Base-by-base conservation (phyloP, 2,329 filamentous ascomycete species). In the Xylaria sp. region DNA sequence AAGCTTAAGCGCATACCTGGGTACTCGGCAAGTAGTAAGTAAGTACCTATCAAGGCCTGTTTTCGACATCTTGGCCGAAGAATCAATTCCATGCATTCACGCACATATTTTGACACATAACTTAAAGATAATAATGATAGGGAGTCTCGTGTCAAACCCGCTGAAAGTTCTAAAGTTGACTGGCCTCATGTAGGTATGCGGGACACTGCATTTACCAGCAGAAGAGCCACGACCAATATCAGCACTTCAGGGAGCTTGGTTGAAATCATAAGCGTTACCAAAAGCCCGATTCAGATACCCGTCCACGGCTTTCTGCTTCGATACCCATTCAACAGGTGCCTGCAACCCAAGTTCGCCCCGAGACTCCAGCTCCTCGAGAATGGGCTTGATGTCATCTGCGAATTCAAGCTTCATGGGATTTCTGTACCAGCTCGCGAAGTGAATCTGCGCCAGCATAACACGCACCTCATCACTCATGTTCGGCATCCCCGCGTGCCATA, bases 401-500 rank as follows among this genome's bases (percentile, higher is more conserved):
- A 90, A 79, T 68, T 88, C 83, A 20, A 90, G 78, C 41, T 79
- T 78, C 88, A 90, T 90, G 2, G 78, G 77, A 72, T 89, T 90
- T 1, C 83, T 76, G 59, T 88, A 88, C 86, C 86, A 88, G 0
- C 82, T 83, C 0, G 87, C 86, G 73, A 89, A 89, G 75, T 88
- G 86, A 51, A 89, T 87, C 81, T 87, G 83, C 41, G 86, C 87
- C n/a, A 90, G 77, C 88, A 90, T 89, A 20, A 89, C 82, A 32
- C 87, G 78, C 18, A 85, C 82, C 7, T 83, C 78, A 4, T 82
- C 76, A 0, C 84, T 85, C 51, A 77, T 74, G 72, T 91, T 90
- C 1, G 88, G 88, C 85, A 89, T 89, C 0, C 88, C 89, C 0
- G 87, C 88, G 75, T 91, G 88, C 88, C 89, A 91, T 5, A 90